Evolutionary conservation across 768 basidiomycete genomes (phyloP), one percentile per base, ranked within the genome.

Genomic region (Boletus huronensis): DNA sequence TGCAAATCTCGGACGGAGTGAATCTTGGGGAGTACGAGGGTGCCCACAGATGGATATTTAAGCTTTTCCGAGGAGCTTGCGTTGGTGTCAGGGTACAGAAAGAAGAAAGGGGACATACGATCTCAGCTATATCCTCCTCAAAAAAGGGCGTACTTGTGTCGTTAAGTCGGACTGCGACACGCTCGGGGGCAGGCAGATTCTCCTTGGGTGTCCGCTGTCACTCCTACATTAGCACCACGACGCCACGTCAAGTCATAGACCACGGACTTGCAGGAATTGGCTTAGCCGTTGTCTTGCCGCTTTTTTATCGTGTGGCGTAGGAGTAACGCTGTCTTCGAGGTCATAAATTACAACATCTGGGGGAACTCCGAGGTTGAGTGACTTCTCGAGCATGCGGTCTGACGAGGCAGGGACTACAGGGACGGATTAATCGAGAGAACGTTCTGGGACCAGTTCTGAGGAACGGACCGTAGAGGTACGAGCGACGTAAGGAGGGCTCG

Each of bases 341-440:
- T 96, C 93, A 63, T 93, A 94, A 25, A 93, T 86, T 34, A 93
- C 75, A 40, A 87, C 78, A 56, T 96, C 93, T 2, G 91, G 84
- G 2, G 72, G 66, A 14, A 77, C 75, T 23, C 54, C 63, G 31
- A 68, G 40, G 10, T 64, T 69, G 42, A 89, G 75, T 0, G 89
- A 89, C 66, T 93, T 95, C 59, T 84, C 75, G 32, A 96, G 82
- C 87, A 93, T 92, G 39, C 82, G 79, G 34, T 87, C 82, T 13
- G 85, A 87, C 1, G 91, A 87, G 6, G 85, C 79, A 3, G 93
- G 93, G 4, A 96, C 93, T 84, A 14, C 16, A 17, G 17, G 23
- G 29, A 21, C 7, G 14, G 7, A 45, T 55, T 11, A 53, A 39
- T 31, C 19, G 29, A 28, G 34, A 19, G 38, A 13, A 49, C 53